These are phyloP conservation scores for Stephania japonica DNA, from an alignment of 164 flowering plant genomes.

Conservation along the genomic window DNA sequence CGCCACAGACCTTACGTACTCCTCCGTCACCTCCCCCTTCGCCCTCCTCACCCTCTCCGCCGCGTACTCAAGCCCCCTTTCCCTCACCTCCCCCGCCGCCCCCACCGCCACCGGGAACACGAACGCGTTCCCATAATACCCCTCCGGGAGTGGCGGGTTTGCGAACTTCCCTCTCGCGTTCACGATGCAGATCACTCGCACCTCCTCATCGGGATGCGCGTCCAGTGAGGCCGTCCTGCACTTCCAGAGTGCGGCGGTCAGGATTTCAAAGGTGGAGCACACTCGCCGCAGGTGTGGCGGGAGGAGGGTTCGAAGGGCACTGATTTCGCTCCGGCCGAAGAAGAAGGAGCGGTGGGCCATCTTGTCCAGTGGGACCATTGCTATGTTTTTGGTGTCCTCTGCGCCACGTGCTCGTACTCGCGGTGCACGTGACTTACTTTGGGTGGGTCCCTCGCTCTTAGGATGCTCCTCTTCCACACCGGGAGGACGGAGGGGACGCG, in stretches of 20 bases:
- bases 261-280: conserved; percentile 22
- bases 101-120: conserved; percentile 17
- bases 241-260: conserved; percentile 32
- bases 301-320: conserved; percentile 13
- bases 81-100: conserved; percentile 14
- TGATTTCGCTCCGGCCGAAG: conserved; percentile 21
- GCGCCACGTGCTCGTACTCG: conserved; percentile 17
- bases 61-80: conserved; percentile 22
- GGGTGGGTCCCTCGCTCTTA: conserved; percentile 25
- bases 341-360: conserved; percentile 27
- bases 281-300: conserved; percentile 15
- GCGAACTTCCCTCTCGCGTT: conserved; percentile 15
- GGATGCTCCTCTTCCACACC: conserved; percentile 23
- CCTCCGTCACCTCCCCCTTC: conserved; percentile 25
- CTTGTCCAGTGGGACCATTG: conserved; percentile 7
- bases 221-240: conserved; percentile 30
- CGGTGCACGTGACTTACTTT: conserved; percentile 17
- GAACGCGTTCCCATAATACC: conserved; percentile 28
- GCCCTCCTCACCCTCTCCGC: conserved; percentile 22
- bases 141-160: conserved; percentile 15
- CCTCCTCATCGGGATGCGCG: conserved; percentile 19
- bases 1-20: conserved; percentile 43
- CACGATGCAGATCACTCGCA: conserved; percentile 19
- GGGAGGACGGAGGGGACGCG: conserved; percentile 23
- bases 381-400: conserved; percentile 6